Conservation (phyloP, 2,329 filamentous ascomycete species). For the Neonectria punicea region DNA sequence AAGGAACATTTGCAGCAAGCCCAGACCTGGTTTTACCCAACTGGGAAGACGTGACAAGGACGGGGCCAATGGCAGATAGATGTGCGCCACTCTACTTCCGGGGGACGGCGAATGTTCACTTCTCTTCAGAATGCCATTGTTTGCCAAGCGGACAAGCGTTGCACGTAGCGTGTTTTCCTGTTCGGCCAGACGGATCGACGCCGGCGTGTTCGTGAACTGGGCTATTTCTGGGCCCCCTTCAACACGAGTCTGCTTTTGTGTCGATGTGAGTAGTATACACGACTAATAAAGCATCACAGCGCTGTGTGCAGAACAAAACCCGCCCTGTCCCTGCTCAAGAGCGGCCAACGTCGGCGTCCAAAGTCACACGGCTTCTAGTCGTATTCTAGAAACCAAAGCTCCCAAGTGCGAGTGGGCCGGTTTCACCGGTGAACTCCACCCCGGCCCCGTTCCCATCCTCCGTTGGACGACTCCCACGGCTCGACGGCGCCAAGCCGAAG, state of each 20-base stretch:
- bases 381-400: constrained; percentile 36
- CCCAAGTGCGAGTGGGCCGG: constrained; percentile 6
- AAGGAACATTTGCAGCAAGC: background rate
- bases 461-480: background rate
- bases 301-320: background rate
- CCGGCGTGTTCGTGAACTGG: background rate
- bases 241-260: background rate
- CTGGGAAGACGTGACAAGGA: constrained; percentile 9
- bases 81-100: background rate
- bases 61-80: constrained; percentile 16
- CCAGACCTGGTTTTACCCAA: constrained; percentile 13
- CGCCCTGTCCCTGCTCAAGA: constrained; percentile 1
- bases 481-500: constrained; percentile 12
- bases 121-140: background rate
- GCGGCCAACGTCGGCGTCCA: constrained; percentile 12
- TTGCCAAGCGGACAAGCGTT: background rate
- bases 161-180: background rate
- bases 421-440: constrained; percentile 15
- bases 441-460: background rate
- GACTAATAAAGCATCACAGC: background rate
- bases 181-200: background rate
- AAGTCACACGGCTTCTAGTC: constrained; percentile 30
- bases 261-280: background rate
- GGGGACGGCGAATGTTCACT: background rate
- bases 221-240: background rate